phyloP scores from a whole-genome alignment of 1,139 yeast species.

The Blastobotrys raffinosifermentans region DNA sequence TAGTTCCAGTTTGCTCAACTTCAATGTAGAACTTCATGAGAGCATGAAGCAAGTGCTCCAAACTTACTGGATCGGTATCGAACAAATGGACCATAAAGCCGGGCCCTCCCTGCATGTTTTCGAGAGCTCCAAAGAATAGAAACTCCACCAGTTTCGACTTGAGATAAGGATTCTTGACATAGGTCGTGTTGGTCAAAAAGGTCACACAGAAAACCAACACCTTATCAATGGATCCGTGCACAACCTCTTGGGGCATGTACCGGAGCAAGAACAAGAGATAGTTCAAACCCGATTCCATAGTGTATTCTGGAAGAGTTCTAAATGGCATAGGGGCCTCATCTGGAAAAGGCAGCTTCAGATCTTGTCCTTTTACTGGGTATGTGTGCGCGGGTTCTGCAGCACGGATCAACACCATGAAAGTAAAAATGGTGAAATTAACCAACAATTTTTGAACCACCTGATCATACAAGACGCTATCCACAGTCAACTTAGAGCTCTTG shows the following conservation, averaged over 20 bases:
- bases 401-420: slow-evolving; percentile 63
- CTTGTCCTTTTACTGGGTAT: slow-evolving; percentile 46
- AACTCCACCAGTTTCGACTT: slow-evolving; percentile 80
- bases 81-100: slow-evolving; percentile 72
- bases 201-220: slow-evolving; percentile 69
- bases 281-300: slow-evolving; percentile 73
- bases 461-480: slow-evolving; percentile 19
- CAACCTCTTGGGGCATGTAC: slow-evolving; percentile 35
- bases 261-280: slow-evolving; percentile 47
- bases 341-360: slow-evolving; percentile 59
- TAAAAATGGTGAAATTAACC: slow-evolving; percentile 72
- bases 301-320: slow-evolving; percentile 79
- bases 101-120: slow-evolving; percentile 35
- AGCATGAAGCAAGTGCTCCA: slow-evolving; percentile 67
- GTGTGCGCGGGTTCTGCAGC: slow-evolving; percentile 64
- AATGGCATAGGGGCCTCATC: slow-evolving; percentile 52
- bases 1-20: slow-evolving; percentile 94
- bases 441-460: slow-evolving; percentile 40
- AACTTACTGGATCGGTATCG: slow-evolving; percentile 56
- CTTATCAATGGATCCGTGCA: slow-evolving; percentile 19
- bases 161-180: slow-evolving; percentile 88
- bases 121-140: slow-evolving; percentile 65
- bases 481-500: slow-evolving; percentile 34
- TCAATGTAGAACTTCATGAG: slow-evolving; percentile 85
- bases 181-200: slow-evolving; percentile 76